phyloP scores from a whole-genome alignment of 176 grass and related monocot species.

The Rhipidocladum racemiflorum region DNA sequence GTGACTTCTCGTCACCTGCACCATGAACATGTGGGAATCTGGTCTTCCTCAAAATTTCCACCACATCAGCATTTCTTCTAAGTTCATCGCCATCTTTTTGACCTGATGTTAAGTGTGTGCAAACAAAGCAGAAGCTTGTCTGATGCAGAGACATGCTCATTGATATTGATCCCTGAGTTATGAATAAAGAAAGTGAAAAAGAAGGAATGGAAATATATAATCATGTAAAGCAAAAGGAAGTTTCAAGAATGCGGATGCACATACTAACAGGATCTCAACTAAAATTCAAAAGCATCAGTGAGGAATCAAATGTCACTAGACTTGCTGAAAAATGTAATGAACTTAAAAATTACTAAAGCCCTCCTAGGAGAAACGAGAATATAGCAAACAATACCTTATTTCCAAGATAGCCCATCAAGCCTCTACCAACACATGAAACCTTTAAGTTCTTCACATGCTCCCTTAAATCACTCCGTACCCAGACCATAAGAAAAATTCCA shows the following conservation, averaged over 20 bases:
- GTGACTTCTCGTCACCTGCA: slow-evolving; percentile 58
- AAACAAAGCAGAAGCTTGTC: slow-evolving; percentile 96
- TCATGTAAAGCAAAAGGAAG: not conserved
- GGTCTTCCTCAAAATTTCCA: slow-evolving; percentile 86
- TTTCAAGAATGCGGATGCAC: not conserved
- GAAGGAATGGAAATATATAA: not conserved
- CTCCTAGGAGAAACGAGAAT: not conserved
- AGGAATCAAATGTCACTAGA: not conserved
- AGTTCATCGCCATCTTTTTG: slow-evolving; percentile 89
- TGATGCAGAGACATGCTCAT: slow-evolving; percentile 93
- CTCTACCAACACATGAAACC: slow-evolving; percentile 93
- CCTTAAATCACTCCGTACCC: slow-evolving; percentile 86
- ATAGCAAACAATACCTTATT: slow-evolving; percentile 61
- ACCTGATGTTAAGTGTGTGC: slow-evolving; percentile 92
- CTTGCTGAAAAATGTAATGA: not conserved
- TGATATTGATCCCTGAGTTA: slow-evolving; percentile 82
- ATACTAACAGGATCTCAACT: not conserved
- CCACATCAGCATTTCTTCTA: slow-evolving; percentile 79
- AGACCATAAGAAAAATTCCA: slow-evolving; percentile 89
- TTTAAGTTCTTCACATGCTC: slow-evolving; percentile 88
- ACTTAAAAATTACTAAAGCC: not conserved
- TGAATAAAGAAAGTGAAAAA: not conserved
- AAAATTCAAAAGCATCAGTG: not conserved
- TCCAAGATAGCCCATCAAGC: slow-evolving; percentile 96
- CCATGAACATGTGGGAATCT: slow-evolving; percentile 78